Evolutionary conservation across 495 filamentous ascomycete species (phyloP).

Genomic region (Podospora tetraspora): DNA sequence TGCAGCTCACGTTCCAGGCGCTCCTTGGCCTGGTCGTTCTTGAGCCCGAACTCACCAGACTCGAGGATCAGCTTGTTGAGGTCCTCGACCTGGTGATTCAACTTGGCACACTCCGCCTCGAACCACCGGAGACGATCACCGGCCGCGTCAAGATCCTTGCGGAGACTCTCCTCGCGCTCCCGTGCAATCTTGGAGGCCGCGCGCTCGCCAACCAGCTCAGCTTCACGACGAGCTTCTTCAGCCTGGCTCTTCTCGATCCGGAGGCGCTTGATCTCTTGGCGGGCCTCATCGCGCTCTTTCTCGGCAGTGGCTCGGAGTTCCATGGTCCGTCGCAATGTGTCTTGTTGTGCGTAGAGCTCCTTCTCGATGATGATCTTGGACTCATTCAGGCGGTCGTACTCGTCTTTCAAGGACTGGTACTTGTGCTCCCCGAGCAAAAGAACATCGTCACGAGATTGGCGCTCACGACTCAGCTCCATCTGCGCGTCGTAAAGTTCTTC

Average conservation of each 20-base stretch:
- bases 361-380: slow-evolving; percentile 97
- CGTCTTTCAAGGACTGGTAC: slow-evolving; percentile 69
- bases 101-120: slow-evolving; percentile 66
- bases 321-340: slow-evolving; percentile 80
- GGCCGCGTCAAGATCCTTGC: slow-evolving; percentile 71
- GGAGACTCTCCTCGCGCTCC: slow-evolving; percentile 73
- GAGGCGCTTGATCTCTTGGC: slow-evolving; percentile 75
- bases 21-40: slow-evolving; percentile 89
- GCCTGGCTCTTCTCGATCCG: slow-evolving; percentile 75
- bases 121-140: slow-evolving; percentile 64
- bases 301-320: slow-evolving; percentile 75
- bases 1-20: slow-evolving; percentile 87
- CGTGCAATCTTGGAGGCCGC: slow-evolving; percentile 70
- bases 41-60: slow-evolving; percentile 78
- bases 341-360: slow-evolving; percentile 96
- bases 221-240: slow-evolving; percentile 77
- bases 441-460: slow-evolving; percentile 94
- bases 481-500: slow-evolving; percentile 77
- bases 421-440: slow-evolving; percentile 89
- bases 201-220: slow-evolving; percentile 75
- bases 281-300: slow-evolving; percentile 81
- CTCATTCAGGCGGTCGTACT: slow-evolving; percentile 83
- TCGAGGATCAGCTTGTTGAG: slow-evolving; percentile 79
- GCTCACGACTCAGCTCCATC: slow-evolving; percentile 81
- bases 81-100: slow-evolving; percentile 71